phyloP scores from a whole-genome alignment of 495 filamentous ascomycete species.

The Hypoxylon lienhwacheense region DNA sequence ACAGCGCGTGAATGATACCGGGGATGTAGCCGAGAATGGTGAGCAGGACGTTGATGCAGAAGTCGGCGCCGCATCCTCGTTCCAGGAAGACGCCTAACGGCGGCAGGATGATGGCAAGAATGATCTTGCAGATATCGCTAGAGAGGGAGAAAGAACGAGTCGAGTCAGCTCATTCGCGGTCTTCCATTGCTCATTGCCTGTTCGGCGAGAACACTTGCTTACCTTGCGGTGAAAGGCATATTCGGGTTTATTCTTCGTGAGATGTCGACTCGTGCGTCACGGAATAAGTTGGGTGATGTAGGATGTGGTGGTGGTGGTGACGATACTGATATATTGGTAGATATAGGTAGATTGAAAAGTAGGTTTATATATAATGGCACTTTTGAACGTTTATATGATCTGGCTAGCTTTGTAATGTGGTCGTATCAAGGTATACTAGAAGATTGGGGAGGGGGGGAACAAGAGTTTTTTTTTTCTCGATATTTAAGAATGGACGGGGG shows the following conservation, averaged over 20 bases:
- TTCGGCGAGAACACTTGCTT: slow-evolving; percentile 23
- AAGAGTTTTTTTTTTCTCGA: too few relatives aligned
- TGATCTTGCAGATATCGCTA: slow-evolving; percentile 88
- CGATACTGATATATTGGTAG: not conserved
- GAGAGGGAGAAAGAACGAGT: not conserved
- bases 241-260: slow-evolving; percentile 21
- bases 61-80: slow-evolving; percentile 77
- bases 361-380: not conserved
- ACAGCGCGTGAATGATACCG: slow-evolving; percentile 75
- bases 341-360: not conserved
- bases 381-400: too few relatives aligned
- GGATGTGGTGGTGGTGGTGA: not conserved
- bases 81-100: slow-evolving; percentile 92
- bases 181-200: slow-evolving; percentile 2
- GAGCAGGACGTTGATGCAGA: slow-evolving; percentile 85
- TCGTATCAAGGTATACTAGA: too few relatives aligned
- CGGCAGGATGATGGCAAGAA: slow-evolving; percentile 82
- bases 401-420: too few relatives aligned
- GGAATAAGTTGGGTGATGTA: not conserved
- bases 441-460: too few relatives aligned
- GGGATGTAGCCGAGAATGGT: slow-evolving; percentile 82
- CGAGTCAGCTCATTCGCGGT: slow-evolving; percentile 1
- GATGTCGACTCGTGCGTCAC: not conserved
- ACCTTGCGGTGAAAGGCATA: slow-evolving; percentile 64
- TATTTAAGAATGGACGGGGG: not conserved